These are phyloP conservation scores for Pythium grandisporangium DNA, from an alignment of 352 stramenopile species.

Conservation along the genomic window DNA sequence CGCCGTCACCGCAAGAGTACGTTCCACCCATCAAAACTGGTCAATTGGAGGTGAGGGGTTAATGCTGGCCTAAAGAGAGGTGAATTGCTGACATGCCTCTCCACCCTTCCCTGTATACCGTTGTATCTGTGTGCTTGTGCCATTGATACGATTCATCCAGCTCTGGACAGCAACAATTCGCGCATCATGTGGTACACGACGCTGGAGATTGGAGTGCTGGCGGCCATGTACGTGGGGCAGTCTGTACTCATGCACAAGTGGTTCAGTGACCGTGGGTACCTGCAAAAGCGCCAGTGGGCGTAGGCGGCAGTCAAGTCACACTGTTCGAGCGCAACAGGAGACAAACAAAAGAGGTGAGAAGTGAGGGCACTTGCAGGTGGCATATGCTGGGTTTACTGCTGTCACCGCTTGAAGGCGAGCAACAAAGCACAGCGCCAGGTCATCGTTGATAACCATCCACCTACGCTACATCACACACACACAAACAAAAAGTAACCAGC, in stretches of 20 bases:
- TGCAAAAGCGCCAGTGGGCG: conserved; percentile 65
- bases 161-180: conserved; percentile 66
- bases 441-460: no score
- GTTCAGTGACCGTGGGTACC: conserved; percentile 67
- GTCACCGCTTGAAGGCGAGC: no score
- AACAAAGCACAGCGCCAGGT: no score
- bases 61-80: background rate
- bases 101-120: no score
- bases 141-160: no score
- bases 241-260: conserved; percentile 79
- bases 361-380: no score
- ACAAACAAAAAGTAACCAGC: no score
- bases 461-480: no score
- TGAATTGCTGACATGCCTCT: background rate
- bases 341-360: no score
- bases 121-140: background rate
- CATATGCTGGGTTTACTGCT: no score
- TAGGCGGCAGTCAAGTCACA: conserved; percentile 16
- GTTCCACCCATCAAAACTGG: no score
- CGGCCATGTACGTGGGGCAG: conserved; percentile 60
- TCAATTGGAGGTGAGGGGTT: conserved; percentile 1
- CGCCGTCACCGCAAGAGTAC: conserved; percentile 68
- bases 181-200: conserved; percentile 76
- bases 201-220: conserved; percentile 54
- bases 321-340: no score